Evolutionary conservation across 768 basidiomycete genomes (phyloP), one percentile per base, ranked within the genome.

Genomic region (Kwoniella sp.): DNA sequence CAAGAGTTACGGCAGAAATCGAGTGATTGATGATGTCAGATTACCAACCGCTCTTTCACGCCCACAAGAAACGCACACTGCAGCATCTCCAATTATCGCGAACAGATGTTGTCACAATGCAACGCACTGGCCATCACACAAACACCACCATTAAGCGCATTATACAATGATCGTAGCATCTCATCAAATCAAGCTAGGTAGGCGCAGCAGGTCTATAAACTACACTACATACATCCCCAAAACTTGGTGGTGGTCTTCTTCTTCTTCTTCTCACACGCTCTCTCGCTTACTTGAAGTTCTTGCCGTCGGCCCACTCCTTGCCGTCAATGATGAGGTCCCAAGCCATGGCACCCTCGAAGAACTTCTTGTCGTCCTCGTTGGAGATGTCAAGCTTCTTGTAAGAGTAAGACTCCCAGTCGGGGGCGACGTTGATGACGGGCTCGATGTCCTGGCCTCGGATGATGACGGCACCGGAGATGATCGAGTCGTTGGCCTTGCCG

Each of bases 271-370:
- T 54, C 27, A 54, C 27, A 19, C 48, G n/a, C n/a, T n/a, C n/a
- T n/a, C 8, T 36, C 55, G 24, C 48, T 52, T 76, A 80, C 73
- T 79, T 79, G 74, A 77, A 76, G 77, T 77, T 76, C 78, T 81
- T 80, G 55, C 80, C 80, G 71, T 94, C 93, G 54, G 82, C 87
- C 91, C 91, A 96, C 79, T 86, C 85, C 86, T 91, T 92, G 29
- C 89, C 95, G 69, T 88, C 88, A 60, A 96, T 72, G 82, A 89
- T 87, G 65, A 95, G 82, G 83, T 95, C 92, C 95, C 95, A 97
- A 52, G 92, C 90, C 71, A 95, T 86, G 25, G 90, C 90, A 70
- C 84, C 89, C 84, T 92, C 91, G 77, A 98, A 93, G 86, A 90
- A 94, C 65, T 84, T 83, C 84, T 93, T 93, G 73, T 97, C 88